Conservation (phyloP, 257 asterid genomes). For the Forsythia viridissima region DNA sequence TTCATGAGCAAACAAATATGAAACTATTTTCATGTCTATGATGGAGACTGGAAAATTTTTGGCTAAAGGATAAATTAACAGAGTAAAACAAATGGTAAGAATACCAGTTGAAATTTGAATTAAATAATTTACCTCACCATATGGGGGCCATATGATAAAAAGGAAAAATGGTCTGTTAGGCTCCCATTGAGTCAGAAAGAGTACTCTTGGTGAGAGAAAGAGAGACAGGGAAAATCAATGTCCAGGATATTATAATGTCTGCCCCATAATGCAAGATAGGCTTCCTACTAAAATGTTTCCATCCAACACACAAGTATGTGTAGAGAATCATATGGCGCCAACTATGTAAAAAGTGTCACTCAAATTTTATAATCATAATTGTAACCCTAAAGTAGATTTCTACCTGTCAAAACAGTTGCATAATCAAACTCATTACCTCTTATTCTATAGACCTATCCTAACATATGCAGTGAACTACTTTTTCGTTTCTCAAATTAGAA, state of each 20-base stretch:
- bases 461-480: neutral
- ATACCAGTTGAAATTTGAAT: too few species aligned
- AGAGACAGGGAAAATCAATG: too few species aligned
- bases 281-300: neutral
- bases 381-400: neutral
- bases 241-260: neutral
- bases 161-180: neutral
- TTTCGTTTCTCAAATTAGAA: neutral
- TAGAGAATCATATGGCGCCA: neutral
- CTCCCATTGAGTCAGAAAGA: neutral
- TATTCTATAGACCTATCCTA: neutral
- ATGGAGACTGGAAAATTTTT: too few species aligned
- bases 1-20: too few species aligned
- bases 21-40: too few species aligned
- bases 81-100: too few species aligned
- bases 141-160: too few species aligned
- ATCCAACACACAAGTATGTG: neutral
- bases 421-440: neutral
- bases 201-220: neutral
- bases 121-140: too few species aligned
- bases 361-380: neutral
- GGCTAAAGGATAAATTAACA: too few species aligned
- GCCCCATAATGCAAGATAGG: neutral
- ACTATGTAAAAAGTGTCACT: neutral
- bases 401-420: neutral